phyloP scores from a whole-genome alignment of 2,329 filamentous ascomycete genomes.

The Thelonectria olida region DNA sequence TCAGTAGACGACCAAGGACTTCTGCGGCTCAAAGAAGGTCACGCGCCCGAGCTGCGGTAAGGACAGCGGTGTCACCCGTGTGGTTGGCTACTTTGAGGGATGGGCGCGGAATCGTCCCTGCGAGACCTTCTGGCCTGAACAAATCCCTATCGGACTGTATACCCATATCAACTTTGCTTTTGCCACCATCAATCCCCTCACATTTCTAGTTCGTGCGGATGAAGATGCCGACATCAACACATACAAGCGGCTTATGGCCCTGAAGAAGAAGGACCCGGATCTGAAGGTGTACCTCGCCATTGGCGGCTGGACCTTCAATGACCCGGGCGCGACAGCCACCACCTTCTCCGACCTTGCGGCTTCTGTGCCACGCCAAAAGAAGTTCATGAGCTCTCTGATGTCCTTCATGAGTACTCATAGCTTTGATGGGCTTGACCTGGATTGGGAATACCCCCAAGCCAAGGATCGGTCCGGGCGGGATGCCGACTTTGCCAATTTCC shows the following conservation, averaged over 20 bases:
- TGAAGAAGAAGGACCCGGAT: slow-evolving; percentile 42
- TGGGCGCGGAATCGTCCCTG: slow-evolving; percentile 7
- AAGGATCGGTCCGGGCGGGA: slow-evolving; percentile 48
- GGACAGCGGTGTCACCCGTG: neutral
- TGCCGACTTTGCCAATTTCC: slow-evolving; percentile 48
- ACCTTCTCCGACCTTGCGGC: slow-evolving; percentile 33
- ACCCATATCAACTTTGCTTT: slow-evolving; percentile 28
- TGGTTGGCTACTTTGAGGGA: slow-evolving; percentile 24
- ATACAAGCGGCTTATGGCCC: neutral
- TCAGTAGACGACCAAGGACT: slow-evolving; percentile 6
- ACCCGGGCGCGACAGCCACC: slow-evolving; percentile 41
- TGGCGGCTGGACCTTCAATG: slow-evolving; percentile 54
- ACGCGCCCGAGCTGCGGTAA: neutral
- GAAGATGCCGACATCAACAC: neutral
- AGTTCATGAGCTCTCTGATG: slow-evolving; percentile 17
- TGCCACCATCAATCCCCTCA: slow-evolving; percentile 7
- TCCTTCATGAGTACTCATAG: slow-evolving; percentile 24
- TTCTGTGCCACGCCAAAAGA: neutral
- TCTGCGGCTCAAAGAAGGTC: slow-evolving; percentile 12
- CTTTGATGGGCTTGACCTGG: slow-evolving; percentile 39
- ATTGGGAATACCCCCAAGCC: slow-evolving; percentile 44
- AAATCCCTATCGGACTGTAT: slow-evolving; percentile 12
- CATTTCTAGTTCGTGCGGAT: neutral
- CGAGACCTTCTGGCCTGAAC: slow-evolving; percentile 7
- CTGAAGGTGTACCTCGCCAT: slow-evolving; percentile 51